These are phyloP conservation scores for Biscogniauxia mediterranea DNA, from an alignment of 2,329 filamentous ascomycete species.

Conservation along the genomic window DNA sequence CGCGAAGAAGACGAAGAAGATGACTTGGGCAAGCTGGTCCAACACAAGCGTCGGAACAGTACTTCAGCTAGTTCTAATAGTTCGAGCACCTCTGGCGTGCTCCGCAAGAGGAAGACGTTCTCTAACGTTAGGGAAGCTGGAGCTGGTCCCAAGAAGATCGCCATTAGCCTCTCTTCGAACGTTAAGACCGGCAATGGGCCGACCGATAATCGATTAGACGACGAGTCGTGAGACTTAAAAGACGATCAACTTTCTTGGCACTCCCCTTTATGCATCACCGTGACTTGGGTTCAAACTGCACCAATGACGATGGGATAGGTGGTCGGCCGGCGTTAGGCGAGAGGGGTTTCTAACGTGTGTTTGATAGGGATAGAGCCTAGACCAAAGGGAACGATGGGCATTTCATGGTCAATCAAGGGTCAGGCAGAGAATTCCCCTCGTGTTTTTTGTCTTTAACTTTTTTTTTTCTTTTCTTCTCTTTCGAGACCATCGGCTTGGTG, in stretches of 20 bases:
- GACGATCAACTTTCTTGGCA: constrained; percentile 7
- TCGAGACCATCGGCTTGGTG: background rate
- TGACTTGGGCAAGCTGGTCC: constrained; percentile 78
- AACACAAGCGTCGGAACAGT: constrained; percentile 61
- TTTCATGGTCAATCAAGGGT: background rate
- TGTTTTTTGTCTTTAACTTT: background rate
- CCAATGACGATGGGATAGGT: constrained; percentile 27
- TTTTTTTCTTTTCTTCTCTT: background rate
- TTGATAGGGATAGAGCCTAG: constrained; percentile 23
- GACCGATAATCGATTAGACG: constrained; percentile 15
- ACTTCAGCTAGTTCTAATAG: constrained; percentile 46
- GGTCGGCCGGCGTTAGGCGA: constrained; percentile 32
- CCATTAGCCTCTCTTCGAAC: constrained; percentile 54
- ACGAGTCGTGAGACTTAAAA: constrained; percentile 19
- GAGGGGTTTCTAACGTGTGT: constrained; percentile 21
- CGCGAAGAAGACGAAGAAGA: constrained; percentile 94
- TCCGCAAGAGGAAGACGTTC: constrained; percentile 48
- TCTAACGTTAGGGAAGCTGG: constrained; percentile 39
- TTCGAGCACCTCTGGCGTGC: constrained; percentile 36
- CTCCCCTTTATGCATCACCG: constrained; percentile 14
- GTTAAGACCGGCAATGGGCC: constrained; percentile 34
- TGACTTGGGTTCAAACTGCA: constrained; percentile 20
- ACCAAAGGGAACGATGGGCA: background rate
- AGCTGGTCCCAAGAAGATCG: constrained; percentile 51
- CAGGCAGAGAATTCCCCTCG: background rate